Conservation (phyloP, 108 stramenopile genomes). For the Skeletonema costatum region DNA sequence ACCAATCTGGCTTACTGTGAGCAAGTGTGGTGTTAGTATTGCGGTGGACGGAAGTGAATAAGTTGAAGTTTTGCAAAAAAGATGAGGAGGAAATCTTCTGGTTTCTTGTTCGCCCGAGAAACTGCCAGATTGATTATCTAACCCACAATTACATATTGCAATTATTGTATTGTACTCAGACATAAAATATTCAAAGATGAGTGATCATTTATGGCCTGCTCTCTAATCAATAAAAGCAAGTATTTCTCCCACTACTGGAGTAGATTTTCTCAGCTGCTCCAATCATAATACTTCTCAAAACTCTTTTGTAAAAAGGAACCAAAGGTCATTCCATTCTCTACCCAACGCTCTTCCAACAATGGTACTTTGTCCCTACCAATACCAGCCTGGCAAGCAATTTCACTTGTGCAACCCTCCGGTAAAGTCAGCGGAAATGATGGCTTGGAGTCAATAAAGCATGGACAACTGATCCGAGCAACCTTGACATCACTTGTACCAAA, state of each 20-base stretch:
- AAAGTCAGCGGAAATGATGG: constrained; percentile 67
- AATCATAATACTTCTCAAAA: constrained; percentile 78
- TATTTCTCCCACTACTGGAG: not conserved
- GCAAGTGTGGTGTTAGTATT: too few relatives aligned
- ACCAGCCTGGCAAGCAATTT: constrained; percentile 51
- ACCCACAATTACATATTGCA: too few relatives aligned
- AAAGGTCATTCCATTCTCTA: constrained; percentile 80
- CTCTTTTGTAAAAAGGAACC: constrained; percentile 86
- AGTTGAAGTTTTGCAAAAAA: too few relatives aligned
- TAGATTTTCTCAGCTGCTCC: constrained; percentile 10
- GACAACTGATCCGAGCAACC: constrained; percentile 68
- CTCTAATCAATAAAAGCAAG: too few relatives aligned
- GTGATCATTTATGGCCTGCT: too few relatives aligned
- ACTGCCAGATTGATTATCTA: too few relatives aligned
- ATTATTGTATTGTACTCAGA: too few relatives aligned
- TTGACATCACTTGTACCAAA: constrained; percentile 7
- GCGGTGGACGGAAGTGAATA: too few relatives aligned
- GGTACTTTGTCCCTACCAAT: constrained; percentile 71
- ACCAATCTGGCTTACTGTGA: too few relatives aligned
- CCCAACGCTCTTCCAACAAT: constrained; percentile 73
- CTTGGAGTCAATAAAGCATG: constrained; percentile 88
- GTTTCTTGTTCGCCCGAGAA: too few relatives aligned
- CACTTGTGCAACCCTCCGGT: constrained; percentile 57
- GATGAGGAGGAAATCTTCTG: too few relatives aligned
- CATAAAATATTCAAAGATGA: too few relatives aligned